A percentile compares a stretch with the other conserved stretches of the same genome.
Conservation (phyloP, 331 rosid genomes). For the Rosa hybrid region DNA sequence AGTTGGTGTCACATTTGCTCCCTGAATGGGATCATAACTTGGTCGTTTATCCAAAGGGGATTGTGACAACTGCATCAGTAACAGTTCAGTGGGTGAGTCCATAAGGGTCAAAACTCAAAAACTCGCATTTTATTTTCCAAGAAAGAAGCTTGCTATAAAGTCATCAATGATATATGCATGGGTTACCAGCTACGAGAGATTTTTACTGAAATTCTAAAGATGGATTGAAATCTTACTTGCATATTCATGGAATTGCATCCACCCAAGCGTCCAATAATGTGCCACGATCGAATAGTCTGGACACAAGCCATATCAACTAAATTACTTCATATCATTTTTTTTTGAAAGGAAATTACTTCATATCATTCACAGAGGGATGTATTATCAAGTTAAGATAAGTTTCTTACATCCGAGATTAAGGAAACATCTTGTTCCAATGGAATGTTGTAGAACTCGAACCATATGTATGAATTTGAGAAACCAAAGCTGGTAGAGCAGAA, state of each 20-base stretch:
- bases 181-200: not conserved
- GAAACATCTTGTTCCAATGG: constrained; percentile 73
- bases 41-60: constrained; percentile 73
- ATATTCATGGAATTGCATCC: constrained; percentile 96
- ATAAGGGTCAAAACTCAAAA: not conserved
- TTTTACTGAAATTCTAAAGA: not conserved
- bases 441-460: constrained; percentile 85
- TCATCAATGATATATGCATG: not conserved
- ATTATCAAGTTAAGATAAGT: constrained; percentile 23
- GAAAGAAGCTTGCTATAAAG: not conserved
- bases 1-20: constrained; percentile 81
- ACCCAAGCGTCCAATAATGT: constrained; percentile 84
- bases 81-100: constrained; percentile 28
- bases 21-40: constrained; percentile 72
- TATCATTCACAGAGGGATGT: not conserved
- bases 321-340: constrained; percentile 3
- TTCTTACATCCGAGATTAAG: constrained; percentile 80
- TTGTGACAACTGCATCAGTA: constrained; percentile 66
- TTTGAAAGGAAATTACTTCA: constrained; percentile 4
- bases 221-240: constrained; percentile 56
- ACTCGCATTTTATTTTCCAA: not conserved
- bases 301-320: constrained; percentile 28
- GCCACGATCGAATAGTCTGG: constrained; percentile 85
- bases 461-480: constrained; percentile 80
- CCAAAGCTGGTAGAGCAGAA: constrained; percentile 58